Percentiles rank a stretch among this genome's conserved stretches.
phyloP scores from a whole-genome alignment of 75 land plant species.

The Pinus tabuliformis region DNA sequence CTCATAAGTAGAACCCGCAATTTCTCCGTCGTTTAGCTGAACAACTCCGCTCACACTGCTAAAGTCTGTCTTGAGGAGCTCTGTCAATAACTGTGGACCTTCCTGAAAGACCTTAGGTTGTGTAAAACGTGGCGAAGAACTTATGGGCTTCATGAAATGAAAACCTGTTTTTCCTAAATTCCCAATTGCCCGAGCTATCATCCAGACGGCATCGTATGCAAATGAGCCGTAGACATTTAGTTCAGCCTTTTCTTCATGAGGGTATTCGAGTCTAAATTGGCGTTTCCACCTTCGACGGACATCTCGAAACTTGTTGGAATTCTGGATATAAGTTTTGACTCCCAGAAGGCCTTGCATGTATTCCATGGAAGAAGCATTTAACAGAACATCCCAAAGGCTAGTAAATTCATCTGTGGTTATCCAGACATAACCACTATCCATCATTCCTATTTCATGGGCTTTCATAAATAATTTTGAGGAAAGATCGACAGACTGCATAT shows the following conservation, averaged over 20 bases:
- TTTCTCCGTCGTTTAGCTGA: constrained; percentile 5
- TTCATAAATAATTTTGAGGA: constrained; percentile 22
- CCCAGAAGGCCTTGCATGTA: neutral
- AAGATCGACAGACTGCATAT: constrained; percentile 18
- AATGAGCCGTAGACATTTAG: constrained; percentile 21
- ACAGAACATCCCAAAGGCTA: neutral
- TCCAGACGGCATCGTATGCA: constrained; percentile 51
- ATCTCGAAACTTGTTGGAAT: constrained; percentile 13
- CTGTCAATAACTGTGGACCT: constrained; percentile 11
- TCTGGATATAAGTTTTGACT: constrained; percentile 19
- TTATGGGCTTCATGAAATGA: neutral
- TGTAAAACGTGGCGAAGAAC: neutral
- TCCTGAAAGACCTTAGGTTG: neutral
- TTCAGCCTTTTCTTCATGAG: constrained; percentile 1
- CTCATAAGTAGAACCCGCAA: neutral
- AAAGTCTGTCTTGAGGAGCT: constrained; percentile 6
- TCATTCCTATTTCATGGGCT: constrained; percentile 37
- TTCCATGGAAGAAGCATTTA: neutral
- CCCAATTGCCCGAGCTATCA: constrained; percentile 15
- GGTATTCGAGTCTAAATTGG: constrained; percentile 9
- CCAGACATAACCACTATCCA: constrained; percentile 47
- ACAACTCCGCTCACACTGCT: constrained; percentile 8
- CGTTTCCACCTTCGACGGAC: constrained; percentile 29
- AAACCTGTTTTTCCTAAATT: neutral
- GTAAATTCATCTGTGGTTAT: constrained; percentile 31